Evolutionary conservation across 495 filamentous ascomycete species (phyloP).

Genomic region (Margaritispora aquatica): DNA sequence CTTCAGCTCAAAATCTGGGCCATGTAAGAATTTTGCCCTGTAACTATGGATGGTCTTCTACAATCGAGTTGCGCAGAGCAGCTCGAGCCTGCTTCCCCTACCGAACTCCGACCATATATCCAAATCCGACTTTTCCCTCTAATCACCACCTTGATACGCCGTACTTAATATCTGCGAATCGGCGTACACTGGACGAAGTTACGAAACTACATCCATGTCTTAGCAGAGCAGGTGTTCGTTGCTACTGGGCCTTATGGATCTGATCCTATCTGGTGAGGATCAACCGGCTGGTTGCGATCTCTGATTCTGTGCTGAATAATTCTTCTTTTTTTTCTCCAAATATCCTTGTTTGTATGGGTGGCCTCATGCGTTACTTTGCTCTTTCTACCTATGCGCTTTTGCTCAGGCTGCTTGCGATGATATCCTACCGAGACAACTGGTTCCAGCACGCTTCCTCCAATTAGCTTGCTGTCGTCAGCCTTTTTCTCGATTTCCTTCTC

Average conservation of each 20-base stretch:
- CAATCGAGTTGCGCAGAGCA: slow-evolving; percentile 16
- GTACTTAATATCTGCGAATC: slow-evolving; percentile 34
- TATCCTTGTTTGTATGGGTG: slow-evolving; percentile 26
- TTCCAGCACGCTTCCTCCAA: slow-evolving; percentile 4
- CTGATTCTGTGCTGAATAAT: slow-evolving; percentile 25
- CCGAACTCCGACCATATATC: neutral
- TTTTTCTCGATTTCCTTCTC: slow-evolving; percentile 17
- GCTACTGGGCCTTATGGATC: slow-evolving; percentile 26
- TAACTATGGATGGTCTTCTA: slow-evolving; percentile 9
- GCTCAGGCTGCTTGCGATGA: slow-evolving; percentile 22
- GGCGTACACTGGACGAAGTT: slow-evolving; percentile 48
- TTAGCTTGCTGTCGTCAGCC: no score
- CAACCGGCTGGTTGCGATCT: slow-evolving; percentile 12
- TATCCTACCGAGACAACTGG: slow-evolving; percentile 26
- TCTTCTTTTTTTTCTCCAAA: slow-evolving; percentile 20
- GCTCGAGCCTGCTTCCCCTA: slow-evolving; percentile 1
- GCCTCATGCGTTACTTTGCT: slow-evolving; percentile 22
- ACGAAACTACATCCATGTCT: slow-evolving; percentile 40
- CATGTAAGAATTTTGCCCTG: slow-evolving; percentile 21
- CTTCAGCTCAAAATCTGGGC: slow-evolving; percentile 83
- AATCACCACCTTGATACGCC: slow-evolving; percentile 28
- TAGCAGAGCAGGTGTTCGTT: slow-evolving; percentile 23
- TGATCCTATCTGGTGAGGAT: slow-evolving; percentile 25
- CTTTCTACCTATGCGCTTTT: slow-evolving; percentile 15
- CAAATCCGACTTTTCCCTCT: slow-evolving; percentile 5